Base-by-base conservation (phyloP, 2,329 filamentous ascomycete genomes). In the Fusarium duplospermum region DNA sequence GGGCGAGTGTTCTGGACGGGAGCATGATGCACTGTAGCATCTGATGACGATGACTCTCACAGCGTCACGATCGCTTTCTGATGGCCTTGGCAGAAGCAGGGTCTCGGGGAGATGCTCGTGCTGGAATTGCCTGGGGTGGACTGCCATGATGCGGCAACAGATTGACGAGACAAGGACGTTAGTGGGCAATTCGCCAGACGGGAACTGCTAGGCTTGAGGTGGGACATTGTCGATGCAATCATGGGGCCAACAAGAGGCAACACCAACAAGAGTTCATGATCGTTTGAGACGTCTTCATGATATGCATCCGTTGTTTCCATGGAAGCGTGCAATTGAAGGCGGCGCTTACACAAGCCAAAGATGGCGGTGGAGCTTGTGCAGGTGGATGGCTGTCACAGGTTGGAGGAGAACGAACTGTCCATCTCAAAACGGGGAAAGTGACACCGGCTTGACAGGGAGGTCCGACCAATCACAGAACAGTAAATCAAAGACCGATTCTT, bases 31-130 rank as follows among this genome's bases (percentile, higher is more conserved):
- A 40, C 36, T 40, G 64, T 18, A 59, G 18, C 56, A 45, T n/a
- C 38, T 54, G 35, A 67, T 58, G 56, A 57, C 29, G 29, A 57
- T 57, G 60, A 64, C 62, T 69, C 38, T 70, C 60, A 62, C 56
- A 70, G 38, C 47, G 66, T 70, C 72, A 67, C 60, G 72, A 75
- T 75, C 66, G 69, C 62, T 74, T 62, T 73, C 40, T 73, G 72
- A 70, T 54, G 72, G 72, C 70, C 72, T 75, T 75, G 72, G 72
- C 69, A 70, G 72, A 73, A 56, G 73, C 72, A 75, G 33, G 72
- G 70, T 73, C 67, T 71, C 61, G 70, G 72, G 24, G 63, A 75
- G 63, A 63, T 56, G 38, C 47, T 63, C 40, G 50, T 35, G 70
- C 64, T 74, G 72, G 72, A 75, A 75, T 74, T 73, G 64, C 42